Conservation (phyloP, 306 rosid genomes). For the Medicago lupulina region DNA sequence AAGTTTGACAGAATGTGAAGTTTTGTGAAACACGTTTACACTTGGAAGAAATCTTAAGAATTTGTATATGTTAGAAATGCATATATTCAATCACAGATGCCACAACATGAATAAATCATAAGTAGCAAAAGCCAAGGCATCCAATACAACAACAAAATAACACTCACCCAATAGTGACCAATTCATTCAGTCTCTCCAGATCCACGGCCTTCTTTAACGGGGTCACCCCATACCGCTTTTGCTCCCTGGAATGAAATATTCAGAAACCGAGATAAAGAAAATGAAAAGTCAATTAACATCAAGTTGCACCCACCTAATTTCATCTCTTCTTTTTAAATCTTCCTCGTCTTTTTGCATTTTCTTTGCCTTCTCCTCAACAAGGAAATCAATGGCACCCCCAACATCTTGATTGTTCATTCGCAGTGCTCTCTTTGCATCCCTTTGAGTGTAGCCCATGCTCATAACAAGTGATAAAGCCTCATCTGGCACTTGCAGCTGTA, state of each 20-base stretch:
- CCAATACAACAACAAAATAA: constrained; percentile 14
- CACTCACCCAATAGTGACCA: constrained; percentile 79
- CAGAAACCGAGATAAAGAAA: constrained; percentile 31
- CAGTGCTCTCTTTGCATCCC: constrained; percentile 78
- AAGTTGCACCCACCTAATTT: constrained; percentile 63
- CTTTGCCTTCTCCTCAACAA: constrained; percentile 69
- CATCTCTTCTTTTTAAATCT: constrained; percentile 55
- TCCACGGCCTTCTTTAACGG: constrained; percentile 84
- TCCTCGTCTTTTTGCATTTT: constrained; percentile 64
- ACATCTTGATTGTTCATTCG: constrained; percentile 93
- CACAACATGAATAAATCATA: constrained; percentile 3
- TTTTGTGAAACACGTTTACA: constrained; percentile 24
- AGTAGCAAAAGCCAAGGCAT: constrained; percentile 7
- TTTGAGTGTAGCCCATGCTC: constrained; percentile 84
- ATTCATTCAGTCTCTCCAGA: constrained; percentile 66
- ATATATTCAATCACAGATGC: background rate
- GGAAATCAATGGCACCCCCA: constrained; percentile 81
- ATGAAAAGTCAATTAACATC: constrained; percentile 24
- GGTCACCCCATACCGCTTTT: constrained; percentile 76
- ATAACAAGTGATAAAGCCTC: constrained; percentile 84
- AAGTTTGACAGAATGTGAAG: background rate
- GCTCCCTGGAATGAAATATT: constrained; percentile 67
- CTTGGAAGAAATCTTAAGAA: background rate
- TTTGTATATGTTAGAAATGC: background rate
- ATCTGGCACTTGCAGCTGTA: constrained; percentile 85